Conservation (phyloP, 345 rosid genomes). For the Pistacia integerrima region DNA sequence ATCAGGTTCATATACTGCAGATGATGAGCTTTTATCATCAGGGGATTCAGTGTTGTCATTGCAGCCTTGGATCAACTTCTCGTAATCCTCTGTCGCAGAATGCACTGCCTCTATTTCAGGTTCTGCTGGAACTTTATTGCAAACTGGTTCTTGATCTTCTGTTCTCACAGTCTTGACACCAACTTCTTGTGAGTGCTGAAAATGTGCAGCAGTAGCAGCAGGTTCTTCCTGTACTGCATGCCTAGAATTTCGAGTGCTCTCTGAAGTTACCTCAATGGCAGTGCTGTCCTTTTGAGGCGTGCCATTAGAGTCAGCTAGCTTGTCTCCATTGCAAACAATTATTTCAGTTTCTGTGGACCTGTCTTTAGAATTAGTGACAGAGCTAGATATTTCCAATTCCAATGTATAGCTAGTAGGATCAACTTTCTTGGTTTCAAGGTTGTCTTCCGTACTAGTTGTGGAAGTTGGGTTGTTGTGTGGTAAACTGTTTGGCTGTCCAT, state of each 20-base stretch:
- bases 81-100: constrained; percentile 27
- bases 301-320: constrained; percentile 34
- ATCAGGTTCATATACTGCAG: constrained; percentile 29
- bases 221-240: constrained; percentile 32
- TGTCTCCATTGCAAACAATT: constrained; percentile 46
- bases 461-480: constrained; percentile 43
- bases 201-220: constrained; percentile 25
- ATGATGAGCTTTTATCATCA: constrained; percentile 30
- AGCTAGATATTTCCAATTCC: constrained; percentile 48
- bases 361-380: constrained; percentile 49
- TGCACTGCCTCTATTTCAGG: constrained; percentile 27
- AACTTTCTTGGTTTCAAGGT: constrained; percentile 67
- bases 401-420: constrained; percentile 57
- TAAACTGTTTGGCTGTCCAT: constrained; percentile 38
- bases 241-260: constrained; percentile 22
- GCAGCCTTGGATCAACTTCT: constrained; percentile 19
- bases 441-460: constrained; percentile 59
- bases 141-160: constrained; percentile 26
- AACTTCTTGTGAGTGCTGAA: constrained; percentile 32
- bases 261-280: constrained; percentile 28
- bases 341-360: constrained; percentile 51
- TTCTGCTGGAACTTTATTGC: constrained; percentile 28
- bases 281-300: constrained; percentile 31
- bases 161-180: constrained; percentile 32
- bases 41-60: constrained; percentile 18